Evolutionary conservation across 345 rosid species (phyloP).

Genomic region (Aquilaria malaccensis): DNA sequence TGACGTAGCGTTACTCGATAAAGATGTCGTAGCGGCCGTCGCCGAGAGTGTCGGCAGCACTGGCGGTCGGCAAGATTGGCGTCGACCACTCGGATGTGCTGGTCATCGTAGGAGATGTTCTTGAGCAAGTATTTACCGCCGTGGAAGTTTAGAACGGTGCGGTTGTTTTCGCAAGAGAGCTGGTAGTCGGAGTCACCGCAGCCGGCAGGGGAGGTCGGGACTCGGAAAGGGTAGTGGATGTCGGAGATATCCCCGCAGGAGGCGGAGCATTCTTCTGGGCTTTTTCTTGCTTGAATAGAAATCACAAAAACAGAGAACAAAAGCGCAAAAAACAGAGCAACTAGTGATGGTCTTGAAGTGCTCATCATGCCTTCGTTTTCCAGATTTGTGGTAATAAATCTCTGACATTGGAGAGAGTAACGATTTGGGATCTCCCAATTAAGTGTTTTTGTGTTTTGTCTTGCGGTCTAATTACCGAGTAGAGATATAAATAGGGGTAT

Average conservation of each 20-base stretch:
- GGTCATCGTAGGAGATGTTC: constrained; percentile 19
- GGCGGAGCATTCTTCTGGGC: constrained; percentile 17
- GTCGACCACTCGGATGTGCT: constrained; percentile 23
- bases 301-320: neutral
- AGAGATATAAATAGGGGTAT: no score
- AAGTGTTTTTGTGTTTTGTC: no score
- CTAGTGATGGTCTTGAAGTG: neutral
- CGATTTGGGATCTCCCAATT: no score
- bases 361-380: no score
- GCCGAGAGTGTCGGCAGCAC: constrained; percentile 8
- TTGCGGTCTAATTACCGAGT: no score
- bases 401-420: no score
- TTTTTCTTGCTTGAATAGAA: constrained; percentile 11
- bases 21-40: constrained; percentile 16
- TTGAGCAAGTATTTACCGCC: constrained; percentile 19
- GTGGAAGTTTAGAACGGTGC: constrained; percentile 14
- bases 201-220: constrained; percentile 11
- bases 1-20: constrained; percentile 11
- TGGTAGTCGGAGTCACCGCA: constrained; percentile 19
- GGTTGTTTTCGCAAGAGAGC: constrained; percentile 24
- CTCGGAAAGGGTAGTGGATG: constrained; percentile 30
- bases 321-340: constrained; percentile 7
- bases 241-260: constrained; percentile 27
- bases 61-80: constrained; percentile 25
- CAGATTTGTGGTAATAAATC: no score